Evolutionary conservation across 345 rosid genomes (phyloP), one percentile per base, ranked within the genome.

Genomic region (Draba incana): DNA sequence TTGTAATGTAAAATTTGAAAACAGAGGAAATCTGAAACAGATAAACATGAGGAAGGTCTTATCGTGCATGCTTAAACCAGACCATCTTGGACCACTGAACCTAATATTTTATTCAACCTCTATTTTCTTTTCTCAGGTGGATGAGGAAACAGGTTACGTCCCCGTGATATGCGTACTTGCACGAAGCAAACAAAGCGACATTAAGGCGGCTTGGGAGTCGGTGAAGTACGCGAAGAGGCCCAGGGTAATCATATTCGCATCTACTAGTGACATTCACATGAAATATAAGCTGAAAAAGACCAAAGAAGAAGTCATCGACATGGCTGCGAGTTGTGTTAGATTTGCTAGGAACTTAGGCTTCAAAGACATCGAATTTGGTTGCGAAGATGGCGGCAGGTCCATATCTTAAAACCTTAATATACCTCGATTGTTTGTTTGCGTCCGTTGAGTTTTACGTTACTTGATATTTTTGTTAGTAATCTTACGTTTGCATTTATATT

Each of bases 321-420:
- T 87, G 68, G 97, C 96, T 0, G 62, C 79, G 42, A 83, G 76
- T 49, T 81, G 84, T 89, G 84, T 93, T 43, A 69, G 56, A 13
- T 83, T 71, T 24, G 94, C 95, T 4, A 74, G 86, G 68, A 83
- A 84, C 72, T 80, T 93, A 76, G 98, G 96, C 4, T 93, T 95
- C 74, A 64, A 79, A 2, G 97, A 93, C 61, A 78, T 93, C 13
- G 86, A 87, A 77, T 79, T 93, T 69, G 90, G 97, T 71, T 88
- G 96, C 1, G 96, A 90, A 72, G 98, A 93, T 68, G 98, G 94
- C 24, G 92, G 94, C 79, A 93, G 98, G 81, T 92, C 68, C 3
- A 25, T 46, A 8, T 62, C 24, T 31, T 42, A 9, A 52, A 43
- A 13, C 15, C 15, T 37, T 31, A 16, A 3, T 38, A 30, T 58